A percentile compares a stretch with the other conserved stretches of the same genome.
phyloP scores from a whole-genome alignment of 306 rosid genomes.

The Cucurbita moschata region DNA sequence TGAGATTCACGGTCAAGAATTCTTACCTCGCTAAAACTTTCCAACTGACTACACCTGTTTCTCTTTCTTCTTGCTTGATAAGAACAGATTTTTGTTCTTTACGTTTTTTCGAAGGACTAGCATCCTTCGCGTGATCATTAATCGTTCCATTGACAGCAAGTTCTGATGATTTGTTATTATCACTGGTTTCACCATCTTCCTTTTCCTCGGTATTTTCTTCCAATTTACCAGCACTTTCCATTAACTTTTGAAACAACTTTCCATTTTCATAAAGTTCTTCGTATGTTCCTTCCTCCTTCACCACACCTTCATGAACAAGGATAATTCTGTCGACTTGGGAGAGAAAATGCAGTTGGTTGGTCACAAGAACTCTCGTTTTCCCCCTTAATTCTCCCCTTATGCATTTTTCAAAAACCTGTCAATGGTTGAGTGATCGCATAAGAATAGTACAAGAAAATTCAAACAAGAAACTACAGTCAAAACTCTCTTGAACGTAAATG shows the following conservation, averaged over 20 bases:
- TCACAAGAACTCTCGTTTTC: slow-evolving; percentile 83
- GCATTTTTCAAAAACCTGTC: slow-evolving; percentile 78
- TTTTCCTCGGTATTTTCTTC: slow-evolving; percentile 44
- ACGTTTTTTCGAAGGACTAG: slow-evolving; percentile 27
- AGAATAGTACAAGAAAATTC: not conserved
- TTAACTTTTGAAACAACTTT: slow-evolving; percentile 61
- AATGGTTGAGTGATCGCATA: slow-evolving; percentile 7
- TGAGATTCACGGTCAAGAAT: not conserved
- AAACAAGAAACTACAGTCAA: not conserved
- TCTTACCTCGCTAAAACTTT: slow-evolving; percentile 64
- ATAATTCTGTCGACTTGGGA: slow-evolving; percentile 77
- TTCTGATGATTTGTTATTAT: slow-evolving; percentile 12
- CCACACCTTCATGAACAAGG: slow-evolving; percentile 62
- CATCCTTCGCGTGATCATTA: slow-evolving; percentile 23
- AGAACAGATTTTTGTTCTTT: slow-evolving; percentile 56
- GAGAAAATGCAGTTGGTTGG: slow-evolving; percentile 90
- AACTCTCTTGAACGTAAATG: not conserved
- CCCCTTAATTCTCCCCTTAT: slow-evolving; percentile 63
- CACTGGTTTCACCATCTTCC: slow-evolving; percentile 19
- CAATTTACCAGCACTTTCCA: slow-evolving; percentile 93
- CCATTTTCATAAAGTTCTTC: slow-evolving; percentile 68
- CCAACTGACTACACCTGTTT: slow-evolving; percentile 76
- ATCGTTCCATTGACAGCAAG: slow-evolving; percentile 25
- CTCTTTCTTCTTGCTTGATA: slow-evolving; percentile 78
- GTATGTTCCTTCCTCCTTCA: slow-evolving; percentile 84